phyloP scores from a whole-genome alignment of 176 grass and related monocot genomes.

The Carex cristatella region DNA sequence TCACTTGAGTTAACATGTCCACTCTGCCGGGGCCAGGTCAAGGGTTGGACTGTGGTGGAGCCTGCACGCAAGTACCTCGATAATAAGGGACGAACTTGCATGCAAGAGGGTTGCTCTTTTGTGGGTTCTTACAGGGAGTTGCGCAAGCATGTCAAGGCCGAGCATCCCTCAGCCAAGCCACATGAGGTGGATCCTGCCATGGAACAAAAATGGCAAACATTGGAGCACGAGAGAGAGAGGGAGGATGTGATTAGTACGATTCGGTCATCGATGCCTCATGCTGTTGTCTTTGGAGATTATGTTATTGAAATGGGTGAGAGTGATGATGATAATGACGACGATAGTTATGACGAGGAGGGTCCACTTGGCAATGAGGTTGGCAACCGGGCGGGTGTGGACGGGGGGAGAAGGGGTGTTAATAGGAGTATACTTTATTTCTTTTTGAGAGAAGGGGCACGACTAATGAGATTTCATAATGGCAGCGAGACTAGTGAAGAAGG shows the following conservation, averaged over 20 bases:
- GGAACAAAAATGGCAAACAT: slow-evolving; percentile 85
- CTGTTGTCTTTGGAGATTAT: slow-evolving; percentile 86
- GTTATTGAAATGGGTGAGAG: slow-evolving; percentile 41
- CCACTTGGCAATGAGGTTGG: slow-evolving; percentile 35
- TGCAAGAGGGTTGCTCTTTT: slow-evolving; percentile 88
- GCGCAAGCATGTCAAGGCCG: slow-evolving; percentile 69
- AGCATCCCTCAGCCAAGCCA: slow-evolving; percentile 78
- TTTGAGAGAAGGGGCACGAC: slow-evolving; percentile 66
- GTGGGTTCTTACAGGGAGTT: slow-evolving; percentile 87
- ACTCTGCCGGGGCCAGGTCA: slow-evolving; percentile 86
- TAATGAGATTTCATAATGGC: slow-evolving; percentile 49
- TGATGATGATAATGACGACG: slow-evolving; percentile 36
- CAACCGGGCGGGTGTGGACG: slow-evolving; percentile 19
- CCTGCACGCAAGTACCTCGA: slow-evolving; percentile 79
- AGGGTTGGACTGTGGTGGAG: slow-evolving; percentile 95
- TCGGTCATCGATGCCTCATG: slow-evolving; percentile 68
- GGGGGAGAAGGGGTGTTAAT: slow-evolving; percentile 22
- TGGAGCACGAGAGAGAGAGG: slow-evolving; percentile 84
- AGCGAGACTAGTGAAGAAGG: slow-evolving; percentile 31
- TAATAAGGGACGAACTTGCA: slow-evolving; percentile 75
- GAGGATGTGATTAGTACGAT: slow-evolving; percentile 88
- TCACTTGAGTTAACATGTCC: slow-evolving; percentile 69
- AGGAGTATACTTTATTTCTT: slow-evolving; percentile 72
- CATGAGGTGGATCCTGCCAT: slow-evolving; percentile 64
- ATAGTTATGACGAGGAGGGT: slow-evolving; percentile 39